Evolutionary conservation across 345 rosid genomes (phyloP), one percentile per base, ranked within the genome.

Genomic region (Acer saccharum): DNA sequence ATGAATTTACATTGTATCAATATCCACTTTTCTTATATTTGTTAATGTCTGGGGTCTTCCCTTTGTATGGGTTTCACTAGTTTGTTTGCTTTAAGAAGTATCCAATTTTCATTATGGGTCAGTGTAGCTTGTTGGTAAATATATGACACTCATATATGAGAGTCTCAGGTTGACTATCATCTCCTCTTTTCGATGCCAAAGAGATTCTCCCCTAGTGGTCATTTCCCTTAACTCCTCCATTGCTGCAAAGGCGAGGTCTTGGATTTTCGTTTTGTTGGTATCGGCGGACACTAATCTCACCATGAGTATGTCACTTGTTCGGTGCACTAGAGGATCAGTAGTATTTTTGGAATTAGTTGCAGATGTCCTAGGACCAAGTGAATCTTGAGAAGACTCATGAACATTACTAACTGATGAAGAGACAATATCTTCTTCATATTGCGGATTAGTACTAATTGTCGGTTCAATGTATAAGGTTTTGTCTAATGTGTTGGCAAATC

Each of bases 261-360:
- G 68, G 79, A 85, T 74, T 46, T 63, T 82, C 1, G 1, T 52
- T 76, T 65, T 81, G 74, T 80, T 73, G 17, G 14, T n/a, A 14
- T 83, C 82, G 16, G 84, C 74, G 2, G 71, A 46, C 29, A 82
- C 52, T 3, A 84, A 81, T n/a, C 85, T 83, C 14, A 81, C 83
- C 85, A 85, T 81, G 6, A 87, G 46, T 39, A 85, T 80, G 52
- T 85, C 88, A 17, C 81, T 78, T 12, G 84, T 83, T 58, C 83
- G 76, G 52, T 78, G 54, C 17, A 63, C 39, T 6, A 41, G 9
- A 55, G 12, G 63, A 21, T 8, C 5, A 2, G 21, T 58, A 4
- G 8, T 58, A 58, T 1, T 6, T 6, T 29, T 57, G n/a, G 69
- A 63, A 44, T 71, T 74, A 2, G 76, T 63, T 11, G 74, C 65